Conservation (phyloP, 129 eudicot species). For the Helianthus tuberosus region DNA sequence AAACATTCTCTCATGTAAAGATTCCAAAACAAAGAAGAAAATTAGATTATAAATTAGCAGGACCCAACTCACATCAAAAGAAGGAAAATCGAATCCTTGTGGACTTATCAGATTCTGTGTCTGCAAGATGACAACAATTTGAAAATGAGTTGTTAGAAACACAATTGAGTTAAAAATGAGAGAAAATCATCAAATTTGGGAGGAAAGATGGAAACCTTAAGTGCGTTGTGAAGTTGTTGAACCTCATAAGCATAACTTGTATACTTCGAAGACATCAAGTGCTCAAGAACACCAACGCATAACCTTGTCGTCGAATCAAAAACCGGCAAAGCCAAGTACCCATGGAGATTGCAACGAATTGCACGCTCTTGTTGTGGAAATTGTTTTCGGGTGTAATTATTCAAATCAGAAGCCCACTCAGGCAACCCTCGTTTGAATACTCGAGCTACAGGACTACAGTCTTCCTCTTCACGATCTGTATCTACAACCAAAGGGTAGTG, state of each 20-base stretch:
- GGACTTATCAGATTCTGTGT: too few species aligned
- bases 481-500: background rate
- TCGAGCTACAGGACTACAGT: background rate
- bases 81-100: too few species aligned
- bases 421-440: background rate
- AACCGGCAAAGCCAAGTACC: background rate
- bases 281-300: background rate
- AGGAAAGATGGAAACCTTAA: too few species aligned
- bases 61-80: too few species aligned
- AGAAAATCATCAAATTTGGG: too few species aligned
- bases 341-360: background rate
- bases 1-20: too few species aligned
- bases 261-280: background rate
- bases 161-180: too few species aligned
- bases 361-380: background rate
- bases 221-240: too few species aligned
- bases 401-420: background rate
- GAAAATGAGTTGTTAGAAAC: too few species aligned
- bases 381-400: background rate
- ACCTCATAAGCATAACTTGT: background rate
- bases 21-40: too few species aligned
- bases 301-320: background rate
- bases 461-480: background rate
- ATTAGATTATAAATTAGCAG: too few species aligned
- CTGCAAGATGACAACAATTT: too few species aligned